Conservation (phyloP, 2,329 filamentous ascomycete genomes). For the Aureobasidium vineae region DNA sequence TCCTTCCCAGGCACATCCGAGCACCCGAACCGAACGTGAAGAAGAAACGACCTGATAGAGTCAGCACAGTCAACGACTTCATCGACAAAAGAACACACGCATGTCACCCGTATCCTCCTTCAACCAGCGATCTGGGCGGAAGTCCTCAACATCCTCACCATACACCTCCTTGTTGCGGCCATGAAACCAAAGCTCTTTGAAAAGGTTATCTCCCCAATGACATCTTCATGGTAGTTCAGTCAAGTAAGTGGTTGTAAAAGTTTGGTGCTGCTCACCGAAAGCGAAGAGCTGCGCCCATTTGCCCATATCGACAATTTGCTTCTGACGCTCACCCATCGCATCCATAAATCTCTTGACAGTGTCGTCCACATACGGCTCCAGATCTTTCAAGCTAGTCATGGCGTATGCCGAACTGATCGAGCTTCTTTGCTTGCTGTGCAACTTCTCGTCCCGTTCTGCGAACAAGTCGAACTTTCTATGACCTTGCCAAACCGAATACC, state of each 20-base stretch:
- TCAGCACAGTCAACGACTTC: background rate
- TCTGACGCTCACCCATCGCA: slow-evolving; percentile 35
- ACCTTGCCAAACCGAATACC: slow-evolving; percentile 45
- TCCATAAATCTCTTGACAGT: slow-evolving; percentile 40
- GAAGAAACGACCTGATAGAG: slow-evolving; percentile 36
- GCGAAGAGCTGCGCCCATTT: slow-evolving; percentile 45
- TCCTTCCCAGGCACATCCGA: slow-evolving; percentile 33
- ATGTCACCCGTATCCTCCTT: slow-evolving; percentile 31
- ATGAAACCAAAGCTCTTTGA: slow-evolving; percentile 42
- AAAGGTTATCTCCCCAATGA: slow-evolving; percentile 46
- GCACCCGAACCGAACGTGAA: slow-evolving; percentile 40
- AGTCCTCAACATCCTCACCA: slow-evolving; percentile 37
- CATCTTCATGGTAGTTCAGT: slow-evolving; percentile 34
- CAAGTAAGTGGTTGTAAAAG: background rate
- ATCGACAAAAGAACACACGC: slow-evolving; percentile 27
- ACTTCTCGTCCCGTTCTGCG: slow-evolving; percentile 39
- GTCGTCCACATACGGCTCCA: slow-evolving; percentile 44
- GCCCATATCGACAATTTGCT: slow-evolving; percentile 38
- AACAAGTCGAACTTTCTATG: slow-evolving; percentile 44
- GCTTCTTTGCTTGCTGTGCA: slow-evolving; percentile 40
- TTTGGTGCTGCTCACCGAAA: slow-evolving; percentile 36
- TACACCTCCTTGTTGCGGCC: slow-evolving; percentile 35
- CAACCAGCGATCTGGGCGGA: slow-evolving; percentile 41
- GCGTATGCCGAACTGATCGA: slow-evolving; percentile 41
- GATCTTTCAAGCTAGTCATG: slow-evolving; percentile 41